Evolutionary conservation across 192 early-diverging fungal species (phyloP).

Genomic region (Umbelopsis sp.): DNA sequence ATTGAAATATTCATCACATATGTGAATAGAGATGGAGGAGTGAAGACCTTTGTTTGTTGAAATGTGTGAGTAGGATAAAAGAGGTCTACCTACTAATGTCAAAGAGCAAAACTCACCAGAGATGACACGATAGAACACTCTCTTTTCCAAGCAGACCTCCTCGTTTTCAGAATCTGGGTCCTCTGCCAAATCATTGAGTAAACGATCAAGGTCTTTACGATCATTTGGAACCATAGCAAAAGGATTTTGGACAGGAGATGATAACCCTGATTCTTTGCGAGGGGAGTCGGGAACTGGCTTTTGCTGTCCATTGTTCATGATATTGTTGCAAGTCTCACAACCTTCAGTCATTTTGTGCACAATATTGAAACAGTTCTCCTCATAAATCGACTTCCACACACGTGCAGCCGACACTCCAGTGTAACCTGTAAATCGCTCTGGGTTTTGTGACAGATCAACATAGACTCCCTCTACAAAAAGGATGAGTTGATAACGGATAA

Average conservation of each 20-base stretch:
- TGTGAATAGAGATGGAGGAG: slow-evolving; percentile 95
- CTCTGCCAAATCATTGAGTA: slow-evolving; percentile 56
- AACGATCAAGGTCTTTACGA: slow-evolving; percentile 45
- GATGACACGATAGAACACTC: slow-evolving; percentile 76
- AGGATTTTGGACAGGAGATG: slow-evolving; percentile 42
- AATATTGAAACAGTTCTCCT: slow-evolving; percentile 95
- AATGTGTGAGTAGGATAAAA: slow-evolving; percentile 26
- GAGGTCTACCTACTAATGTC: slow-evolving; percentile 7
- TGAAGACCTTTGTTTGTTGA: slow-evolving; percentile 83
- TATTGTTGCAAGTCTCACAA: slow-evolving; percentile 38
- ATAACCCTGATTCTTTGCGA: slow-evolving; percentile 45
- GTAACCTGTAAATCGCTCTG: slow-evolving; percentile 97
- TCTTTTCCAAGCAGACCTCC: slow-evolving; percentile 79
- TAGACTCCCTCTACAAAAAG: slow-evolving; percentile 67
- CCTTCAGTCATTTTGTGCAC: slow-evolving; percentile 57
- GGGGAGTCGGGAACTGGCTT: slow-evolving; percentile 36
- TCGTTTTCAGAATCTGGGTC: slow-evolving; percentile 43
- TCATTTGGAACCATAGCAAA: slow-evolving; percentile 55
- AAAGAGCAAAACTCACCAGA: slow-evolving; percentile 45
- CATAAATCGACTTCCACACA: slow-evolving; percentile 97
- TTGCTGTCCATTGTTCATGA: slow-evolving; percentile 23
- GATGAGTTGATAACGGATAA: neutral
- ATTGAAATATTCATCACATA: slow-evolving; percentile 94
- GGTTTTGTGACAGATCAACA: slow-evolving; percentile 89
- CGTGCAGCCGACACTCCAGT: slow-evolving; percentile 82